These are phyloP conservation scores for Emydomyces testavorans DNA, from an alignment of 2,329 filamentous ascomycete genomes.

Conservation along the genomic window DNA sequence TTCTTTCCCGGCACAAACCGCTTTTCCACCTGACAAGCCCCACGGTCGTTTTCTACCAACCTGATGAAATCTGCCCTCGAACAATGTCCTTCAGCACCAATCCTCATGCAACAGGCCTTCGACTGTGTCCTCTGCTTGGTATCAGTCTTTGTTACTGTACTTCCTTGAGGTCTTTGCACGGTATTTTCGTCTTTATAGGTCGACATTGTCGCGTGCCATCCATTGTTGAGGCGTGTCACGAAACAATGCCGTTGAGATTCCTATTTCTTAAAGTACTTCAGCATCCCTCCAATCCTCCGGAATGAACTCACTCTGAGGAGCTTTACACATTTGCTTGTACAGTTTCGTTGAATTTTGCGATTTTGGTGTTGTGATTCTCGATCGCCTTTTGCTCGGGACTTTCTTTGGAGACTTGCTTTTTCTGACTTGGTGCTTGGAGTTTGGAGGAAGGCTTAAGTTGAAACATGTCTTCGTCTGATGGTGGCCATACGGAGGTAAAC, in stretches of 20 bases:
- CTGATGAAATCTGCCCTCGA: background rate
- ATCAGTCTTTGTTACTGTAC: background rate
- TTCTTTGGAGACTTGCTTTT: background rate
- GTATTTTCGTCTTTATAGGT: conserved; percentile 3
- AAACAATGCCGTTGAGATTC: conserved; percentile 25
- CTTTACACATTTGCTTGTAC: background rate
- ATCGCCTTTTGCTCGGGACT: background rate
- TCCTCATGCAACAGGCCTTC: background rate
- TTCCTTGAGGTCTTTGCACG: background rate
- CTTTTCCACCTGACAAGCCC: background rate
- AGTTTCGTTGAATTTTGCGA: background rate
- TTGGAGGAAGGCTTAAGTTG: background rate
- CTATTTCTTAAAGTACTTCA: conserved; percentile 30
- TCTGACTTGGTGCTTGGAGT: background rate
- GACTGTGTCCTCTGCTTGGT: background rate
- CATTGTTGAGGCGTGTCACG: conserved; percentile 25
- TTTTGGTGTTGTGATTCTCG: background rate
- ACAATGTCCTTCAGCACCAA: background rate
- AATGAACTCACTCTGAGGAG: background rate
- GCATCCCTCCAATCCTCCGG: conserved; percentile 15
- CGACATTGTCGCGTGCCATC: conserved; percentile 5
- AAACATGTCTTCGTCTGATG: conserved; percentile 7
- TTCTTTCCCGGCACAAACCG: no score
- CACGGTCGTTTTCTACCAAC: background rate
- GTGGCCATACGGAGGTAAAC: conserved; percentile 11